Conservation (phyloP, 495 filamentous ascomycete species). For the Daldinia bambusicola region DNA sequence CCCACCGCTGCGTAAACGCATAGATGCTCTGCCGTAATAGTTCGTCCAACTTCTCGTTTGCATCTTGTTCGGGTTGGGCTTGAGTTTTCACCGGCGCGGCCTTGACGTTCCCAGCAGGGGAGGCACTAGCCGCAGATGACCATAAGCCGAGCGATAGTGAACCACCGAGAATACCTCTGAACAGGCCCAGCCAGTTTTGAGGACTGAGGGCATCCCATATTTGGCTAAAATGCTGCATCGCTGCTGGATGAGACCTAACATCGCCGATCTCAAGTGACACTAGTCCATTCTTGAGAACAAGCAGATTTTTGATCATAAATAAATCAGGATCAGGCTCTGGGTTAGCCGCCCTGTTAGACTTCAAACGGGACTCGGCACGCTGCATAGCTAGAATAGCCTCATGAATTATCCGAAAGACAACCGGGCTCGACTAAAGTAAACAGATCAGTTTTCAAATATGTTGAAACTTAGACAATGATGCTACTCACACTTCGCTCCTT, state of each 20-base stretch:
- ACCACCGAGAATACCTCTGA: conserved; percentile 53
- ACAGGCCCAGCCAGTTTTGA: conserved; percentile 55
- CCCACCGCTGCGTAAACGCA: conserved; percentile 77
- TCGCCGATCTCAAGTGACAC: conserved; percentile 94
- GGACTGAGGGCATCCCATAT: conserved; percentile 77
- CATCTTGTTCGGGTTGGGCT: conserved; percentile 61
- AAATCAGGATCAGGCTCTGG: conserved; percentile 75
- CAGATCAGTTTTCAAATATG: conserved; percentile 53
- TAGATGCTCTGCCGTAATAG: conserved; percentile 80
- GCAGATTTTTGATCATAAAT: conserved; percentile 90
- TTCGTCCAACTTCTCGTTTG: conserved; percentile 83
- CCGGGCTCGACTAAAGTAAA: conserved; percentile 54
- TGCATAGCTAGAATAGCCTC: conserved; percentile 59
- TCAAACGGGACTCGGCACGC: conserved; percentile 63
- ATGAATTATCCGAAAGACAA: conserved; percentile 58
- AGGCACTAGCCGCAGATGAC: conserved; percentile 43
- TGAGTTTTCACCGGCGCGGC: conserved; percentile 22
- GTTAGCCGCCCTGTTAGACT: conserved; percentile 53
- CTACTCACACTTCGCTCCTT: conserved; percentile 76
- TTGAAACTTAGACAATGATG: neutral
- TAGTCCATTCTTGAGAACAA: conserved; percentile 90
- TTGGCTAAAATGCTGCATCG: conserved; percentile 73
- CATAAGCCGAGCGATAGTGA: conserved; percentile 51
- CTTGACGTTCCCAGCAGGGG: conserved; percentile 32
- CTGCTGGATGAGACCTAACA: conserved; percentile 71